Conservation (phyloP, 441 rosid genomes). For the Jatropha podagrica region DNA sequence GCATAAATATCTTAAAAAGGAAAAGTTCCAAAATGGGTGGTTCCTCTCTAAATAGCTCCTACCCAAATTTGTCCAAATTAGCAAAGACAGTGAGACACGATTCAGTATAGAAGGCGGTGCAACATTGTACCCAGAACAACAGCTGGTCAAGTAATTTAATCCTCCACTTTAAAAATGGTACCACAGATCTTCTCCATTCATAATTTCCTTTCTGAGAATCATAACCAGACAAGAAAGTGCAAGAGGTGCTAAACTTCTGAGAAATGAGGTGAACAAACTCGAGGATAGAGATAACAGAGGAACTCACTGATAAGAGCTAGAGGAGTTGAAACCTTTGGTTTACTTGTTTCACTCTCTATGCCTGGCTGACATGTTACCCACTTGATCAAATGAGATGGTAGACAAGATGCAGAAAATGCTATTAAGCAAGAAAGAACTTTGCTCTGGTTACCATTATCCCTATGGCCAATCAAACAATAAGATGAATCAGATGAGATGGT, state of each 20-base stretch:
- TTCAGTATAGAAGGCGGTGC: conserved; percentile 23
- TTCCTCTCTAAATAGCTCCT: conserved; percentile 19
- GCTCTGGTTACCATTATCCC: conserved; percentile 49
- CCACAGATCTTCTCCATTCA: conserved; percentile 24
- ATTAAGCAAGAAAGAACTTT: conserved; percentile 42
- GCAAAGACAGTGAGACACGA: conserved; percentile 20
- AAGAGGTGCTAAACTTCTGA: conserved; percentile 27
- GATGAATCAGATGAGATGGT: conserved; percentile 22
- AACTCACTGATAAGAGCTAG: conserved; percentile 63
- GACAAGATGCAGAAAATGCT: conserved; percentile 51
- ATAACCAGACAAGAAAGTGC: conserved; percentile 25
- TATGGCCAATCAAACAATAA: conserved; percentile 36
- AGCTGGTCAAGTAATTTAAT: conserved; percentile 31
- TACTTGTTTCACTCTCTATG: conserved; percentile 33
- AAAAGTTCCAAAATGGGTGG: conserved; percentile 21
- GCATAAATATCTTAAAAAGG: conserved; percentile 8
- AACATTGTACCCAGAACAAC: conserved; percentile 18
- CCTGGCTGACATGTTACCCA: conserved; percentile 54
- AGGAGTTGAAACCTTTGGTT: conserved; percentile 44
- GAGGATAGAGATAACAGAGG: conserved; percentile 20
- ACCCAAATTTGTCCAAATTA: conserved; percentile 23
- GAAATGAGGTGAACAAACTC: conserved; percentile 16
- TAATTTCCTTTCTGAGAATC: conserved; percentile 32
- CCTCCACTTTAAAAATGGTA: conserved; percentile 30
- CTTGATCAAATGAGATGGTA: conserved; percentile 49